These are phyloP conservation scores for Colletotrichum eremochloae DNA, from an alignment of 2,329 filamentous ascomycete species.

Conservation along the genomic window DNA sequence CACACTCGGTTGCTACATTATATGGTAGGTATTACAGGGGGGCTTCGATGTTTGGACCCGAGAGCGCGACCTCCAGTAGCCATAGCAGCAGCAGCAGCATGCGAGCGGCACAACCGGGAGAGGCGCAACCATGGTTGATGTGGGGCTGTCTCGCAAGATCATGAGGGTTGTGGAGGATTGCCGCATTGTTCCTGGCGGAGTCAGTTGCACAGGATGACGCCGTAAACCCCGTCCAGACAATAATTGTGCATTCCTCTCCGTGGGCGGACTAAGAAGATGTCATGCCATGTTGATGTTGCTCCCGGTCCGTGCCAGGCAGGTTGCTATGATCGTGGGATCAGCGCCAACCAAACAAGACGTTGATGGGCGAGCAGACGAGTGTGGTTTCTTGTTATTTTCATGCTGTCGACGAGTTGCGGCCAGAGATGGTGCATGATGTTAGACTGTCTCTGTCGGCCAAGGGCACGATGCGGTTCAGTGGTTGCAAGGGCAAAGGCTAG, in stretches of 20 bases:
- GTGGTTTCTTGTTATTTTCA: background rate
- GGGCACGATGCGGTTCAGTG: background rate
- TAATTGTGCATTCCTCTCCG: slow-evolving; percentile 4
- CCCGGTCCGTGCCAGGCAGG: background rate
- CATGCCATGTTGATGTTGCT: background rate
- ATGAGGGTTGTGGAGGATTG: background rate
- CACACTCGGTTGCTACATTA: background rate
- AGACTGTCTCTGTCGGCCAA: background rate
- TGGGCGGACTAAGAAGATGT: background rate
- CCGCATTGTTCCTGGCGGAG: background rate
- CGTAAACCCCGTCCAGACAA: slow-evolving; percentile 1
- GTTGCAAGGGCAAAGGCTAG: background rate
- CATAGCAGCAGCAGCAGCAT: slow-evolving; percentile 23
- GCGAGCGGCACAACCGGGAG: slow-evolving; percentile 17
- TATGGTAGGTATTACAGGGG: background rate
- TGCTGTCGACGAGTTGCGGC: background rate
- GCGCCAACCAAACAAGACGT: background rate
- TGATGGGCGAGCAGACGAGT: background rate
- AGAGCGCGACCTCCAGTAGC: slow-evolving; percentile 23
- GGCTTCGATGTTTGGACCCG: background rate
- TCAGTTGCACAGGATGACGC: background rate
- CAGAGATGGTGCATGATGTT: background rate
- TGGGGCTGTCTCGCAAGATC: slow-evolving; percentile 28
- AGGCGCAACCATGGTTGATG: slow-evolving; percentile 29
- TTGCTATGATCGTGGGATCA: slow-evolving; percentile 8